Conservation (phyloP, 306 rosid genomes). For the Gleditsia sinensis region DNA sequence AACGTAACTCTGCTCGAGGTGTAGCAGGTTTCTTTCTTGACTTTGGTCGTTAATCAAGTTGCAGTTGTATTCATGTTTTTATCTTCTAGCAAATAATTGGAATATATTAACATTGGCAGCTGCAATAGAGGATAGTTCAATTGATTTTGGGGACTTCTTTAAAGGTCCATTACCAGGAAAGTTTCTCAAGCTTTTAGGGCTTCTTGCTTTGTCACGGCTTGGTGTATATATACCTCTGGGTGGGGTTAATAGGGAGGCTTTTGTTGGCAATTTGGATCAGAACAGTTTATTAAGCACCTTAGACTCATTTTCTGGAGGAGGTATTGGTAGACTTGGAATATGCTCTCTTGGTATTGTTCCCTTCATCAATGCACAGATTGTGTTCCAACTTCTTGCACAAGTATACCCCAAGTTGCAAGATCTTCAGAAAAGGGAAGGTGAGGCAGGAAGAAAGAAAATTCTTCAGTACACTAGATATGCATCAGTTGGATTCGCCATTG, state of each 20-base stretch:
- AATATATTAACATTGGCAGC: slow-evolving; percentile 59
- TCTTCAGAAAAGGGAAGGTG: slow-evolving; percentile 96
- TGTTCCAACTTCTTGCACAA: slow-evolving; percentile 97
- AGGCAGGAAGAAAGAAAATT: slow-evolving; percentile 92
- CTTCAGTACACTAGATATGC: slow-evolving; percentile 92
- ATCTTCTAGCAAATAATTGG: slow-evolving; percentile 40
- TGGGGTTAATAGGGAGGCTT: slow-evolving; percentile 94
- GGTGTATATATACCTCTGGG: slow-evolving; percentile 94
- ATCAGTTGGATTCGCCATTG: slow-evolving; percentile 92
- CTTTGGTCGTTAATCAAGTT: slow-evolving; percentile 1
- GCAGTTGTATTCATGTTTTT: slow-evolving; percentile 23
- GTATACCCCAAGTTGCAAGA: slow-evolving; percentile 93
- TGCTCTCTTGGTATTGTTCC: slow-evolving; percentile 97
- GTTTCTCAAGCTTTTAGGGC: slow-evolving; percentile 86
- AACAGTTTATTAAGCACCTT: slow-evolving; percentile 85
- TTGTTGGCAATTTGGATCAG: slow-evolving; percentile 90
- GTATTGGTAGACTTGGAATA: slow-evolving; percentile 92
- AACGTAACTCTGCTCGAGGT: slow-evolving; percentile 72
- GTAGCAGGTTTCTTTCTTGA: slow-evolving; percentile 68
- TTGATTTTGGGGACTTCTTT: slow-evolving; percentile 95
- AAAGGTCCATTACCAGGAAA: slow-evolving; percentile 94
- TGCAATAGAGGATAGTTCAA: slow-evolving; percentile 90
- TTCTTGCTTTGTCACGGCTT: slow-evolving; percentile 82
- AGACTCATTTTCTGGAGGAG: slow-evolving; percentile 98
- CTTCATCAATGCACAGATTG: slow-evolving; percentile 92